Percentiles rank a stretch among this genome's conserved stretches.
Conservation (phyloP, 768 basidiomycete species). For the Mrakia gelida region DNA sequence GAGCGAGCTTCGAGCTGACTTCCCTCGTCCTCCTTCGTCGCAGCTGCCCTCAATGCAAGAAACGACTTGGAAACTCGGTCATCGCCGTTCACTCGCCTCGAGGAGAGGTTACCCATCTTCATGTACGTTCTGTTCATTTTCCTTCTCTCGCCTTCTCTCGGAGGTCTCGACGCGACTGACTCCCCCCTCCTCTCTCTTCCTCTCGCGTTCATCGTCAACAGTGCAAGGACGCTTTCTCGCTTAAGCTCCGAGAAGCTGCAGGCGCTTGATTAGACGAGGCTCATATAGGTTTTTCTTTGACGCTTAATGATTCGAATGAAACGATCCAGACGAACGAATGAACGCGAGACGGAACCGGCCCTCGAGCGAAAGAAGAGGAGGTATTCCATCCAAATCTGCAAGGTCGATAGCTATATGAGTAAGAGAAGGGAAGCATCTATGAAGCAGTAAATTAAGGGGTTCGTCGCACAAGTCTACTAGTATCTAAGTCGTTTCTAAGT, state of each 20-base stretch:
- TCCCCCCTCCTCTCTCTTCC: neutral
- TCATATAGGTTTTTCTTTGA: too few species aligned
- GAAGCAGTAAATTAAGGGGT: too few species aligned
- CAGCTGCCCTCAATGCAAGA: conserved; percentile 94
- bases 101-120: conserved; percentile 49
- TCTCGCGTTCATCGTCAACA: neutral
- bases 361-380: too few species aligned
- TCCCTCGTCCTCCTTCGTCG: conserved; percentile 16
- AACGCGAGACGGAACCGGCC: too few species aligned
- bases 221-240: conserved; percentile 31
- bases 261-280: neutral
- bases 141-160: neutral
- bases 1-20: neutral
- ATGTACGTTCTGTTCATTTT: conserved; percentile 5
- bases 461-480: too few species aligned
- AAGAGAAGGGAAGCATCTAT: too few species aligned
- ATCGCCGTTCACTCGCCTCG: conserved; percentile 88
- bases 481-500: too few species aligned
- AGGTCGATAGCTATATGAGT: too few species aligned
- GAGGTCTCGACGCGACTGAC: neutral
- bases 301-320: too few species aligned
- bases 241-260: conserved; percentile 18
- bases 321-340: too few species aligned
- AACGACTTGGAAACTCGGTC: conserved; percentile 84
- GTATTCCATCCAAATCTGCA: too few species aligned